Base-by-base conservation (phyloP, 441 rosid genomes). In the Euphorbia corollata region DNA sequence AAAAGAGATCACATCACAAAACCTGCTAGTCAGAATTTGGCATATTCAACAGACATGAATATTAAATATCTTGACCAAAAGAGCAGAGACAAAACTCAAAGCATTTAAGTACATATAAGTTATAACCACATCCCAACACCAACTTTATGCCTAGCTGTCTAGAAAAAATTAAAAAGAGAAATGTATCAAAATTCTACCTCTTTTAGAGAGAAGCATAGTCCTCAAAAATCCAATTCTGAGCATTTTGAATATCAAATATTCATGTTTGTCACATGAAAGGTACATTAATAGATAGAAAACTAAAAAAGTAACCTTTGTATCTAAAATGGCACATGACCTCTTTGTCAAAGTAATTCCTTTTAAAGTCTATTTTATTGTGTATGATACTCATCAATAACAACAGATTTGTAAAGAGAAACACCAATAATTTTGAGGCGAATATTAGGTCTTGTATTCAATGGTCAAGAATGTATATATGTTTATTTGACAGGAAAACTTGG, bases 391-490 rank as follows among this genome's bases (percentile, higher is more conserved):
- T 39, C 5, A 38, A 38, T 38, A 38, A 38, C 41, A 38, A 38
- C 8, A 38, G 41, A 38, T 3, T 38, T 38, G 41, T 38, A 38
- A 38, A 38, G 41, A 38, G 41, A 38, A 38, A 8, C 41, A 38
- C 8, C n/a, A n/a, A 38, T 38, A 38, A 38, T 38, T 8, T 38
- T 23, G 24, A 51, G 24, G 30, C 19, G 15, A 41, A 45, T 34
- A 62, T 62, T 45, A 63, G 55, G 56, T 47, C 67, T 45, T 24
- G 39, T 8, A 63, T 45, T 63, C 55, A 23, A 15, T 22, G 12
- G 53, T 41, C 57, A 6, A 53, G 3, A 9, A 18, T n/a, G 16
- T 47, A 19, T 47, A 39, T 3, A 10, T 3, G 12, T 43, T 20
- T 38, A 43, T 8, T 2, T 27, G n/a, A 23, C 6, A 5, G 5